Evolutionary conservation across 768 basidiomycete genomes (phyloP), one percentile per base, ranked within the genome.

Genomic region (Tricholoma matsutake): DNA sequence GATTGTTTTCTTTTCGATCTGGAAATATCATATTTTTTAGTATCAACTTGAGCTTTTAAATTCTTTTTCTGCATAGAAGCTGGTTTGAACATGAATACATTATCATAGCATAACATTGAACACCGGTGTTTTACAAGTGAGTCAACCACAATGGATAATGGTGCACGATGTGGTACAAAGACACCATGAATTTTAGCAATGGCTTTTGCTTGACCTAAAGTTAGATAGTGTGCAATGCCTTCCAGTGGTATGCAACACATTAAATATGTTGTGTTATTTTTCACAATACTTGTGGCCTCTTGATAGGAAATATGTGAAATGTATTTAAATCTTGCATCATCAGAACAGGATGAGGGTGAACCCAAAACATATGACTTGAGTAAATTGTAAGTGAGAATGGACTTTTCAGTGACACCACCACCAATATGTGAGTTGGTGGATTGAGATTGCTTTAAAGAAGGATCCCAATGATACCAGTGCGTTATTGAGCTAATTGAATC

Each of bases 401-500:
- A 54, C 34, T 55, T 55, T 47, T 47, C 45, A 20, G 54, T 47
- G 45, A 47, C 10, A 9, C 45, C 54, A 55, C 54, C 54, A 55
- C 54, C 54, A 55, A 47, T 47, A 47, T 47, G 45, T 47, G 10
- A 47, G 10, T 47, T 47, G 45, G 45, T 47, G 45, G 45, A 47
- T 47, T 47, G 45, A 47, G 45, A 47, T 47, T 25, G 45, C 45
- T 47, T 47, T 47, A 47, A 47, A 47, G n/a, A n/a, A n/a, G n/a
- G n/a, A n/a, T n/a, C n/a, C n/a, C n/a, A n/a, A n/a, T n/a, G n/a
- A n/a, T n/a, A n/a, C n/a, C n/a, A n/a, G n/a, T n/a, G n/a, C n/a
- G n/a, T n/a, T n/a, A n/a, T n/a, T n/a, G n/a, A n/a, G 45, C 45
- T 47, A 47, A 47, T 47, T 47, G 45, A 47, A 47, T 47, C 45